Conservation (phyloP, 371 early-diverging fungal species). For the Saksenaea vasiformis region DNA sequence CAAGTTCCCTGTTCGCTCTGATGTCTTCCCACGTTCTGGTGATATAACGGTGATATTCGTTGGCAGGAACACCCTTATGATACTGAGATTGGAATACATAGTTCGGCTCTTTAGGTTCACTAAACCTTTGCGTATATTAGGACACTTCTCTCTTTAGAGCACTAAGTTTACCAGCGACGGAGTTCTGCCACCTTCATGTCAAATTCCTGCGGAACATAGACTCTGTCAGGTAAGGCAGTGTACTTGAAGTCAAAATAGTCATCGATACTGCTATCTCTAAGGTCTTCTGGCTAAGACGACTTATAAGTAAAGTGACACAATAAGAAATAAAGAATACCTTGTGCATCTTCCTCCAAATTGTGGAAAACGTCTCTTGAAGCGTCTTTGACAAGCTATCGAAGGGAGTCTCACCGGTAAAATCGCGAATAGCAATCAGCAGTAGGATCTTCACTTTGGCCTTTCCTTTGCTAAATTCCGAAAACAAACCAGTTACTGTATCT, state of each 20-base stretch:
- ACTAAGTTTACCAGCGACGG: slow-evolving; percentile 57
- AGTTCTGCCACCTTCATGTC: slow-evolving; percentile 70
- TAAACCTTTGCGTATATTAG: slow-evolving; percentile 55
- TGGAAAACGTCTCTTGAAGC: slow-evolving; percentile 78
- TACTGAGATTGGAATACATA: slow-evolving; percentile 84
- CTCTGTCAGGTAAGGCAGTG: slow-evolving; percentile 89
- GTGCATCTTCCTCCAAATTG: slow-evolving; percentile 86
- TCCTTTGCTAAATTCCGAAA: neutral
- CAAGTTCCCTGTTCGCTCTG: slow-evolving; percentile 90
- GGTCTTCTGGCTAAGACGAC: slow-evolving; percentile 72
- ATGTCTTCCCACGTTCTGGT: slow-evolving; percentile 88
- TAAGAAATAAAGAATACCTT: slow-evolving; percentile 57
- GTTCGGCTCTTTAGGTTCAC: slow-evolving; percentile 60
- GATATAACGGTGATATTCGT: slow-evolving; percentile 91
- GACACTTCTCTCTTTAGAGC: slow-evolving; percentile 27
- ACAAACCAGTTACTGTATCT: no score
- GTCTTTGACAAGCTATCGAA: slow-evolving; percentile 80
- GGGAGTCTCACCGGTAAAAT: slow-evolving; percentile 90
- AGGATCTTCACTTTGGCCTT: slow-evolving; percentile 80
- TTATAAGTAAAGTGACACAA: no score
- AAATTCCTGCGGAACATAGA: slow-evolving; percentile 83
- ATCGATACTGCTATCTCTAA: slow-evolving; percentile 73
- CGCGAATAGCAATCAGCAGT: slow-evolving; percentile 94
- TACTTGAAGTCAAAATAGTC: slow-evolving; percentile 95
- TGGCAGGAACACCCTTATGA: slow-evolving; percentile 92